These are phyloP conservation scores for Candida berthetii DNA, from an alignment of 805 yeast species.

Conservation along the genomic window DNA sequence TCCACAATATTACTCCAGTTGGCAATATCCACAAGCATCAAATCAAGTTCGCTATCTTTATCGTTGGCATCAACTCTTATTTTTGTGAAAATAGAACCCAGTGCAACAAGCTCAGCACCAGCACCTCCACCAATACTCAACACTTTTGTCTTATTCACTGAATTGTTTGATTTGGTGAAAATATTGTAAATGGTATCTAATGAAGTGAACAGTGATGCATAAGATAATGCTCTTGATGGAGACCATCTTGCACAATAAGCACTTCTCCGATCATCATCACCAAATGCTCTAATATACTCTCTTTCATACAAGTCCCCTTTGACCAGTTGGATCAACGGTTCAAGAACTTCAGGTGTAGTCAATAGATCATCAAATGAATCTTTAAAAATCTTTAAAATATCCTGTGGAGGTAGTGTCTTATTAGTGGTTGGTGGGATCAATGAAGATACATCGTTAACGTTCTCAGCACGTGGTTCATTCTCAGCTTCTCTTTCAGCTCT, in stretches of 20 bases:
- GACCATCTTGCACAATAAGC: conserved; percentile 87
- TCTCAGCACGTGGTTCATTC: neutral
- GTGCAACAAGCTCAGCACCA: conserved; percentile 66
- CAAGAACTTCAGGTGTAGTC: conserved; percentile 15
- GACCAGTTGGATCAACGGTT: conserved; percentile 53
- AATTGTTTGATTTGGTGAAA: conserved; percentile 12
- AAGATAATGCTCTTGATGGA: conserved; percentile 74
- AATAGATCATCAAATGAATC: conserved; percentile 14
- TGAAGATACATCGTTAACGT: neutral
- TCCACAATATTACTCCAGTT: conserved; percentile 60
- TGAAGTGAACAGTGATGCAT: conserved; percentile 57
- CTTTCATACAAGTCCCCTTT: conserved; percentile 66
- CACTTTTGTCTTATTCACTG: conserved; percentile 27
- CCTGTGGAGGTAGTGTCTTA: conserved; percentile 14
- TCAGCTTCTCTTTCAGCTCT: conserved; percentile 1
- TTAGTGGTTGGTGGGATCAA: neutral
- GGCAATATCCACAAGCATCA: conserved; percentile 69
- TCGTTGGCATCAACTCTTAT: conserved; percentile 17
- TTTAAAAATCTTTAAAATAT: conserved; percentile 14
- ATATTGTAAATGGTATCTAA: conserved; percentile 35
- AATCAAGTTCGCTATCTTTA: conserved; percentile 24
- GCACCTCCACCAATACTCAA: conserved; percentile 88
- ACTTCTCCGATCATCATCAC: conserved; percentile 50
- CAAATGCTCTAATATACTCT: conserved; percentile 67
- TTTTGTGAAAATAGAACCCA: conserved; percentile 50